Base-by-base conservation (phyloP, 2,329 filamentous ascomycete species). In the Raffaelea arxii region DNA sequence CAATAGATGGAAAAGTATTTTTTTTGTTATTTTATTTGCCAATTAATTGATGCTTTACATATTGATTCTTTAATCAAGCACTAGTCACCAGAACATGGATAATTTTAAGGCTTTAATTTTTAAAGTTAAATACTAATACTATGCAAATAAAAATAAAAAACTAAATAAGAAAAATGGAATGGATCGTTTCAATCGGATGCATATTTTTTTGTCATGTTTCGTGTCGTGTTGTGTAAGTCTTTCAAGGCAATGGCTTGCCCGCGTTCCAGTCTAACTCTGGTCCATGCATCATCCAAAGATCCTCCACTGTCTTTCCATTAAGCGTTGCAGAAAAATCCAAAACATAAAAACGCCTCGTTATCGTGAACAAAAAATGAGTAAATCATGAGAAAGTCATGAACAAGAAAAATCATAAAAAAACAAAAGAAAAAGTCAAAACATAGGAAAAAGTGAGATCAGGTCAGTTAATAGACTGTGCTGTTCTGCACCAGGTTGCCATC, bases 401-500 rank as follows among this genome's bases (percentile, higher is more conserved):
- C 9, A 30, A 30, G 27, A 16, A 30, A 30, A 30, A 9, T 9
- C 9, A 16, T 30, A 36, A 36, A 16, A 36, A 36, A 36, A 6
- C 16, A 36, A 36, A 36, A n/a, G 19, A 36, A 18, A 36, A 6
- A 36, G 6, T 12, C 32, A 6, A 6, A 9, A n/a, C 7, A 36
- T n/a, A n/a, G 32, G 16, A 36, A n/a, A 36, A 36, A 36, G 32
- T 36, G 32, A 10, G 14, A 12, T n/a, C 32, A n/a, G n/a, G n/a
- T n/a, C n/a, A n/a, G 7, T n/a, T 16, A 36, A 18, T 36, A 36
- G 6, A 36, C 32, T 6, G 32, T 36, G 32, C 32, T 36, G 36
- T 40, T 44, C 36, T 47, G 46, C 9, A 47, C 36, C 32, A 39
- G 37, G 37, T 21, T 39, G 37, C 21, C 37, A 21, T 39, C 25